Conservation (phyloP, 2,329 filamentous ascomycete genomes). For the Fusarium sp. region DNA sequence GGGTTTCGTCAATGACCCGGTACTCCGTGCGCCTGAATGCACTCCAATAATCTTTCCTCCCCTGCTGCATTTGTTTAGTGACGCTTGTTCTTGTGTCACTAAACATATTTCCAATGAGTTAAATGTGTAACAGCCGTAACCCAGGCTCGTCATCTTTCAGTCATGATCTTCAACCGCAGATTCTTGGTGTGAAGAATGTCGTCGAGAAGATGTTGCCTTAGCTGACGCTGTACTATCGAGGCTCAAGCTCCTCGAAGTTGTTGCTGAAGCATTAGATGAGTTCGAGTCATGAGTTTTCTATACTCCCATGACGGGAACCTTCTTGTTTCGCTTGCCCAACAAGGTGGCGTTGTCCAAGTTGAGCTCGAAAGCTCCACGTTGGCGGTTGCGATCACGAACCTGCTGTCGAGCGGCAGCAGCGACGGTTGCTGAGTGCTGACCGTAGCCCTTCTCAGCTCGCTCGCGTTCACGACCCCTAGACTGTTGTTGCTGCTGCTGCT, state of each 20-base stretch:
- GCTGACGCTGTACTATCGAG: constrained; percentile 29
- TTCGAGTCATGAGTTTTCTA: constrained; percentile 43
- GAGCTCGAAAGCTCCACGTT: constrained; percentile 89
- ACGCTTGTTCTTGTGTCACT: not conserved
- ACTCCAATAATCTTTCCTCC: constrained; percentile 23
- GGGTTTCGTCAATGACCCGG: constrained; percentile 31
- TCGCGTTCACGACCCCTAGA: constrained; percentile 51
- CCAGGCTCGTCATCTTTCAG: constrained; percentile 8
- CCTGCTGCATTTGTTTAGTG: not conserved
- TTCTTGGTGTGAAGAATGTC: constrained; percentile 29
- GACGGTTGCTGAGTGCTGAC: constrained; percentile 86
- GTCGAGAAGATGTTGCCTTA: constrained; percentile 13
- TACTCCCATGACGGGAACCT: constrained; percentile 59
- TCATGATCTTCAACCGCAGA: constrained; percentile 32
- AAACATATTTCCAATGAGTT: constrained; percentile 22
- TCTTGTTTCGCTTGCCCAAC: constrained; percentile 75
- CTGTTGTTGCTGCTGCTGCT: constrained; percentile 45
- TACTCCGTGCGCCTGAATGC: constrained; percentile 47
- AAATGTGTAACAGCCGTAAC: constrained; percentile 12
- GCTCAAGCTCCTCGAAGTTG: constrained; percentile 12
- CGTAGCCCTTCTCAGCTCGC: constrained; percentile 75
- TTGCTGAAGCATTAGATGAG: constrained; percentile 3
- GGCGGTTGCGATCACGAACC: constrained; percentile 72
- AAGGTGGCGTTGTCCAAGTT: constrained; percentile 91
- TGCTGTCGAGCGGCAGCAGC: constrained; percentile 86